These are phyloP conservation scores for Arctostaphylos glauca DNA, from an alignment of 148 eudicot species.

Conservation along the genomic window DNA sequence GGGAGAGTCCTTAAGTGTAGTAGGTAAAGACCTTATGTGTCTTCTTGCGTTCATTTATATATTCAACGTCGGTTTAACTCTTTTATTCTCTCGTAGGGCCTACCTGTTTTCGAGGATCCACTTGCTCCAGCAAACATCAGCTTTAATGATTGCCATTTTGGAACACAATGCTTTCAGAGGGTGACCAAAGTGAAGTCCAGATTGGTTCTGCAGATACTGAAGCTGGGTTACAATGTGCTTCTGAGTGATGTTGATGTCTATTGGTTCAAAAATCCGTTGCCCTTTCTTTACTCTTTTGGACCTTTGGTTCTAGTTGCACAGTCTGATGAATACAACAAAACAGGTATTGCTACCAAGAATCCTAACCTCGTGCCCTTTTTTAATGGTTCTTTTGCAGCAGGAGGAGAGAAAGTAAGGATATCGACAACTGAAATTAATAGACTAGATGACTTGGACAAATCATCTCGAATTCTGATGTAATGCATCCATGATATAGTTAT, in stretches of 20 bases:
- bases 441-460: background rate
- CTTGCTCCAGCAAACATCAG: slow-evolving; percentile 70
- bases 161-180: slow-evolving; percentile 83
- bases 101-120: slow-evolving; percentile 72
- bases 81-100: slow-evolving; percentile 44
- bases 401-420: slow-evolving; percentile 1
- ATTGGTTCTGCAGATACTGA: slow-evolving; percentile 73
- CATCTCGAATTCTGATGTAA: background rate
- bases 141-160: slow-evolving; percentile 89
- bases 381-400: background rate
- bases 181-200: slow-evolving; percentile 91
- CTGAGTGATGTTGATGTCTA: slow-evolving; percentile 80
- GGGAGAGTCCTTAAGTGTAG: background rate
- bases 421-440: background rate
- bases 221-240: slow-evolving; percentile 58
- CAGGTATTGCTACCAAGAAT: slow-evolving; percentile 44
- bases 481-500: background rate
- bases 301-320: slow-evolving; percentile 78
- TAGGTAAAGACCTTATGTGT: background rate
- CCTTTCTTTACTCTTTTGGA: slow-evolving; percentile 68
- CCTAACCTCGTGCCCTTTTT: background rate
- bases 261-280: slow-evolving; percentile 88
- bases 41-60: background rate
- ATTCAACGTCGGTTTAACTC: background rate
- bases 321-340: slow-evolving; percentile 78